Evolutionary conservation across 148 eudicot genomes (phyloP), one percentile per base, ranked within the genome.

Genomic region (Limonium bicolor): DNA sequence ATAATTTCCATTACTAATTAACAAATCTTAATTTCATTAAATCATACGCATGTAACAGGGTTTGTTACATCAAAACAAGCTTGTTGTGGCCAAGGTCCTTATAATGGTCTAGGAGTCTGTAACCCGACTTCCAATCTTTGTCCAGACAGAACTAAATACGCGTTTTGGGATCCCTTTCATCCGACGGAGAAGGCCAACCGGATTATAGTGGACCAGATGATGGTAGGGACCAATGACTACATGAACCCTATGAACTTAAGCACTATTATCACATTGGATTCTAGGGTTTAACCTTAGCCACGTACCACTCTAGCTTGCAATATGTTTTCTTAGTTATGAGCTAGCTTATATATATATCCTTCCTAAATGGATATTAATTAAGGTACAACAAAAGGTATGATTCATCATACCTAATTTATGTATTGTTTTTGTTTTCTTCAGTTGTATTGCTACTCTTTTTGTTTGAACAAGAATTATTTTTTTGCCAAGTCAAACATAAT

Each of bases 31-130:
- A 7, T 20, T n/a, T 16, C 12, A 20, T 13, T 4, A 13, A 0
- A 28, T 9, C 13, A 8, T 20, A 26, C 17, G 4, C 0, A 2
- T 20, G 7, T 36, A 19, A 20, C 63, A 84, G 94, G 94, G n/a
- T 84, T 79, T 58, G 62, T 38, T 20, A 70, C 78, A n/a, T 70
- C 94, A 22, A 68, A 48, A 58, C 24, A 46, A 24, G 94, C 94
- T 17, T 84, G 94, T 25, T 84, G 94, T 18, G 94, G 88, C 27
- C 94, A 84, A 68, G 94, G 95, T 4, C 82, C 77, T 0, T 76
- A 63, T 68, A 84, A 84, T 17, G 95, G 95, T 23, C 0, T 66
- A 0, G 94, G 94, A 20, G 16, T 66, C 6, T 84, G 94, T 70
- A 79, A 58, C 11, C 23, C 46, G 0, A 44, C 58, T 6, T 84